Percentiles rank a stretch among this genome's conserved stretches.
phyloP scores from a whole-genome alignment of 2,329 filamentous ascomycete genomes.

The Diaporthe helianthi region DNA sequence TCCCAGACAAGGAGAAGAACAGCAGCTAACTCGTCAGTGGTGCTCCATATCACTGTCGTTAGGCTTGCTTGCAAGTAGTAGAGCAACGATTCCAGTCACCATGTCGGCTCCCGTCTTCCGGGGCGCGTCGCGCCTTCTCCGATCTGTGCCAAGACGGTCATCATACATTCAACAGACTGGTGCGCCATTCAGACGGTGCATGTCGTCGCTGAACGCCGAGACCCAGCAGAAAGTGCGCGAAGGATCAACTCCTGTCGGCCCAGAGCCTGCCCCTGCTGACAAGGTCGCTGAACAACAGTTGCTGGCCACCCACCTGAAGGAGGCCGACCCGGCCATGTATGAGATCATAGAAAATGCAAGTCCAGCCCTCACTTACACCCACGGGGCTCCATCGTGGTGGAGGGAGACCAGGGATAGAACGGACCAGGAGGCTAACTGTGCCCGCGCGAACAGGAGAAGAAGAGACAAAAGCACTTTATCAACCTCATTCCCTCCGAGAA shows the following conservation, averaged over 20 bases:
- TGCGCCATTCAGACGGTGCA: slow-evolving; percentile 43
- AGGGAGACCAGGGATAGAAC: not conserved
- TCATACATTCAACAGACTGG: slow-evolving; percentile 40
- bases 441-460: slow-evolving; percentile 76
- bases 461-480: slow-evolving; percentile 96
- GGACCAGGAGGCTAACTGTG: slow-evolving; percentile 6
- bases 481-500: slow-evolving; percentile 96
- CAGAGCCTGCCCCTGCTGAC: slow-evolving; percentile 32
- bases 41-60: slow-evolving; percentile 16
- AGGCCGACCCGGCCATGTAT: slow-evolving; percentile 86
- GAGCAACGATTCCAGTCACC: slow-evolving; percentile 29
- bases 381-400: not conserved
- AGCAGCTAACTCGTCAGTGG: slow-evolving; percentile 23
- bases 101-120: slow-evolving; percentile 59
- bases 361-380: not conserved
- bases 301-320: slow-evolving; percentile 77
- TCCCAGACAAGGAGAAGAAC: slow-evolving; percentile 15
- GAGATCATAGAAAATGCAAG: slow-evolving; percentile 88
- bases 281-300: slow-evolving; percentile 60
- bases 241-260: slow-evolving; percentile 33
- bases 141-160: slow-evolving; percentile 47
- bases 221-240: slow-evolving; percentile 65
- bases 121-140: slow-evolving; percentile 56
- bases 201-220: slow-evolving; percentile 58
- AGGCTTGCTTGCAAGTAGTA: slow-evolving; percentile 26